Conservation (phyloP, 345 rosid species). For the Populus euphratica region DNA sequence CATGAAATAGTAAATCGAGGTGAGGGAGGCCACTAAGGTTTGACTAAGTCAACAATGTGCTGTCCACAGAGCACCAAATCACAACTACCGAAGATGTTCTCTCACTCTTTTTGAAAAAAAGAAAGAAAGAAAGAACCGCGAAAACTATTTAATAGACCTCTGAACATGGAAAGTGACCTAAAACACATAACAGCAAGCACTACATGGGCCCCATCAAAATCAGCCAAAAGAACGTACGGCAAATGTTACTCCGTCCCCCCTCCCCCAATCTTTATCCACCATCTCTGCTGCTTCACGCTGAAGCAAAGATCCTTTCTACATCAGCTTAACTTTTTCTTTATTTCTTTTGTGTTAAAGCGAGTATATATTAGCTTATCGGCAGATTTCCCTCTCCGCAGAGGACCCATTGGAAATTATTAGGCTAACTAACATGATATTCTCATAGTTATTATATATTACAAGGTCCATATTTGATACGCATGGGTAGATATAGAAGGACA, state of each 20-base stretch:
- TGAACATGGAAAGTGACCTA: constrained; percentile 1
- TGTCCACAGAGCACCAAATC: background rate
- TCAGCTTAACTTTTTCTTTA: background rate
- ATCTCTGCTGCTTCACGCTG: background rate
- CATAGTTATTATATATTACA: background rate
- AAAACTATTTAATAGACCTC: background rate
- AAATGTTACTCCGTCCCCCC: too few species aligned
- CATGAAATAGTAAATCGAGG: background rate
- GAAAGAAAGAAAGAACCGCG: background rate
- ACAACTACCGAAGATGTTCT: constrained; percentile 5
- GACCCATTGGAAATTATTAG: background rate
- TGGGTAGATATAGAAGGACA: background rate
- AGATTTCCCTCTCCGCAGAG: background rate
- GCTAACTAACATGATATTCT: background rate
- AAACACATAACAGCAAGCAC: background rate
- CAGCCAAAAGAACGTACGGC: background rate
- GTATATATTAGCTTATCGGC: background rate
- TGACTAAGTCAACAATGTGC: background rate
- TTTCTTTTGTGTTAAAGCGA: background rate
- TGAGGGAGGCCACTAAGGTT: background rate
- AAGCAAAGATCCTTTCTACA: background rate
- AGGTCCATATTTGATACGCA: background rate
- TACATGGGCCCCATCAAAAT: background rate
- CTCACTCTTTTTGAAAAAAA: background rate
- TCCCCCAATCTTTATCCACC: background rate